Evolutionary conservation across 2,329 filamentous ascomycete genomes (phyloP).

Genomic region (Fusarium pseudocircinatum): DNA sequence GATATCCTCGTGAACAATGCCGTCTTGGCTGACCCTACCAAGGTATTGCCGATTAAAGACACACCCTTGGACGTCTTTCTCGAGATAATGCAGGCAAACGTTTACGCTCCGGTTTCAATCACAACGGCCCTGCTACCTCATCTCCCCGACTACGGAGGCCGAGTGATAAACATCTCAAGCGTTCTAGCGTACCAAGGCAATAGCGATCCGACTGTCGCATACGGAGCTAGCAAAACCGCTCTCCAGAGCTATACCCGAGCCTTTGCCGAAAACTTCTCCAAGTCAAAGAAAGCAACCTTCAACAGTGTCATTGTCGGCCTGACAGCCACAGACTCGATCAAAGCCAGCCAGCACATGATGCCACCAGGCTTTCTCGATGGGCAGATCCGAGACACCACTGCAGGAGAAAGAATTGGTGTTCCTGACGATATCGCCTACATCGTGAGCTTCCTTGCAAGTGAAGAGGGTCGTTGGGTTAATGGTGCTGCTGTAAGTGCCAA

Average conservation of each 20-base stretch:
- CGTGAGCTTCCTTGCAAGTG: background rate
- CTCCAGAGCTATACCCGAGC: background rate
- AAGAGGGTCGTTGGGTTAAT: background rate
- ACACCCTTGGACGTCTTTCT: background rate
- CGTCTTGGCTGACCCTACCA: background rate
- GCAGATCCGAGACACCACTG: background rate
- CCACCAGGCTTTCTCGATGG: background rate
- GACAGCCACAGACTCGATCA: background rate
- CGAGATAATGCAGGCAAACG: background rate
- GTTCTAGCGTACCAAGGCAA: background rate
- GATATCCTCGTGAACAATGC: background rate
- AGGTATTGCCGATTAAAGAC: background rate
- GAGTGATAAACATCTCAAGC: background rate
- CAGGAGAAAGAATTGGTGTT: background rate
- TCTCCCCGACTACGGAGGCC: background rate
- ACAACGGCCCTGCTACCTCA: background rate
- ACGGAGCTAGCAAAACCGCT: background rate
- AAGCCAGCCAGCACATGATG: background rate
- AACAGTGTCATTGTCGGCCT: background rate
- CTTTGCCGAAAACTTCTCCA: background rate
- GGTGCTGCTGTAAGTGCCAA: background rate
- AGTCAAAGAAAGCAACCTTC: background rate
- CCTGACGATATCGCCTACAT: background rate
- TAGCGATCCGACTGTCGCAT: background rate
- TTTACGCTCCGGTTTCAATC: background rate